phyloP scores from a whole-genome alignment of 768 basidiomycete genomes.

The Amanita molliuscula region DNA sequence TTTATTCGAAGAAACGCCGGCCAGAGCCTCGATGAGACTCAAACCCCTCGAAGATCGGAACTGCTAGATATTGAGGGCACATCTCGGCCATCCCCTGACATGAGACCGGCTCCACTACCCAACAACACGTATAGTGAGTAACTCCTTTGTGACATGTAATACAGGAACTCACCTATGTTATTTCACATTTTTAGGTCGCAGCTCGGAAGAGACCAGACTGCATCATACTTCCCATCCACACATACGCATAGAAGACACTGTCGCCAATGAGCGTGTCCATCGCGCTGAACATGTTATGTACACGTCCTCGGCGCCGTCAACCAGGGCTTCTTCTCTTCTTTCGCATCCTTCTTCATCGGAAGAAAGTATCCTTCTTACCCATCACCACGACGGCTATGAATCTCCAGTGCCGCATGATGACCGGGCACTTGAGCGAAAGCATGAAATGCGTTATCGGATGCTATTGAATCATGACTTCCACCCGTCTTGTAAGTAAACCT shows the following conservation, averaged over 20 bases:
- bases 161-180: not conserved
- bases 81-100: slow-evolving; percentile 20
- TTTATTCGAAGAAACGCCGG: slow-evolving; percentile 31
- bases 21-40: slow-evolving; percentile 15
- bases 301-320: not conserved
- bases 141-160: not conserved
- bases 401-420: slow-evolving; percentile 33
- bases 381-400: slow-evolving; percentile 24
- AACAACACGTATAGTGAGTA: not conserved
- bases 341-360: slow-evolving; percentile 17
- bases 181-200: not conserved
- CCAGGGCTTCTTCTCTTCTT: slow-evolving; percentile 20
- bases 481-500: slow-evolving; percentile 41
- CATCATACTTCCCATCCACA: not conserved
- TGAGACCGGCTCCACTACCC: slow-evolving; percentile 19
- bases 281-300: slow-evolving; percentile 4
- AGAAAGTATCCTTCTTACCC: slow-evolving; percentile 9
- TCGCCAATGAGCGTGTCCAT: not conserved
- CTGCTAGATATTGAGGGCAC: slow-evolving; percentile 10
- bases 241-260: not conserved
- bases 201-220: not conserved
- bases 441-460: slow-evolving; percentile 62
- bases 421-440: slow-evolving; percentile 28
- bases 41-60: not conserved
- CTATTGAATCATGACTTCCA: slow-evolving; percentile 62